These are phyloP conservation scores for Candida sp. DNA, from an alignment of 1,139 yeast species.

Conservation along the genomic window DNA sequence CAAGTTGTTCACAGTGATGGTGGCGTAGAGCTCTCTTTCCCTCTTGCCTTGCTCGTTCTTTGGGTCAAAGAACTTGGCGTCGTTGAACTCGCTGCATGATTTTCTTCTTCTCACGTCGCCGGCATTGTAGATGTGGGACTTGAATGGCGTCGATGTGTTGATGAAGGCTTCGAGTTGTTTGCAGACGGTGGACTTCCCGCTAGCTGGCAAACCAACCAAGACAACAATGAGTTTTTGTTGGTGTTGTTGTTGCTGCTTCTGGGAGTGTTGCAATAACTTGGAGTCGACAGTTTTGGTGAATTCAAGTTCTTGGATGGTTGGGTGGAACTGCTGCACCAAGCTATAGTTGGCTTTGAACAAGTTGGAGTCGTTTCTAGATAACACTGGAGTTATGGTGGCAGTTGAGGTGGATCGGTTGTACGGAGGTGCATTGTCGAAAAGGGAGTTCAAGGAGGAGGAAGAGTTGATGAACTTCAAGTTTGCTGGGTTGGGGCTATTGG, in stretches of 20 bases:
- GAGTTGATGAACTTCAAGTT: constrained; percentile 19
- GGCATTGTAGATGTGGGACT: constrained; percentile 53
- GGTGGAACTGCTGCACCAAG: neutral
- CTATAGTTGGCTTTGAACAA: constrained; percentile 2
- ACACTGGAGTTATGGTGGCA: constrained; percentile 17
- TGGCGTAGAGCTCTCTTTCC: constrained; percentile 64
- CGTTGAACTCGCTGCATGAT: constrained; percentile 21
- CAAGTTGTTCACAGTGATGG: constrained; percentile 56
- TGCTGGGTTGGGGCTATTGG: constrained; percentile 5
- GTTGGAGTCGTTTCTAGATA: constrained; percentile 14
- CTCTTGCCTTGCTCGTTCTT: constrained; percentile 46
- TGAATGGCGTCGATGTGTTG: constrained; percentile 27
- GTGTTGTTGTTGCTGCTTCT: constrained; percentile 2
- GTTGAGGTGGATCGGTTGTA: constrained; percentile 9
- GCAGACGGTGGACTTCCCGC: constrained; percentile 71
- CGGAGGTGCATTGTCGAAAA: constrained; percentile 22
- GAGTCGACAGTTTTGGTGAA: constrained; percentile 11
- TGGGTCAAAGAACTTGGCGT: constrained; percentile 50
- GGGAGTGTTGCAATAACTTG: constrained; percentile 10
- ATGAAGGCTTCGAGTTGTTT: constrained; percentile 51
- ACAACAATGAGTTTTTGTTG: constrained; percentile 22
- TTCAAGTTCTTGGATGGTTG: constrained; percentile 11
- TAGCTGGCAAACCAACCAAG: constrained; percentile 72
- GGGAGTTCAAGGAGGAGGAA: constrained; percentile 28
- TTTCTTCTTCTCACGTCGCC: constrained; percentile 56